Conservation (phyloP, 1,139 yeast species). For the Magnusiomyces fungicola region DNA sequence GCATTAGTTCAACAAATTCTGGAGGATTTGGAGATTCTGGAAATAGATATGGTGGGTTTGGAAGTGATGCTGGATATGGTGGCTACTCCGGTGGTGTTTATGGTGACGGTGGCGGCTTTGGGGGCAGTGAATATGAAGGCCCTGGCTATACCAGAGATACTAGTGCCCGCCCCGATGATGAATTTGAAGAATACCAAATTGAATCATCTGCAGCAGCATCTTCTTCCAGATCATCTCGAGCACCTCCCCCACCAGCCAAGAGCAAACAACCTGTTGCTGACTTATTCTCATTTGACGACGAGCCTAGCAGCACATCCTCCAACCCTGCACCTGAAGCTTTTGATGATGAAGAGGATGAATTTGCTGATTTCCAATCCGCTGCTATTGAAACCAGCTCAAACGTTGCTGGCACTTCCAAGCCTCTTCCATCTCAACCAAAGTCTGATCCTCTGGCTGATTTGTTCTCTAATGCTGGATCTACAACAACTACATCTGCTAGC, state of each 20-base stretch:
- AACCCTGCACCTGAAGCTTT: conserved; percentile 15
- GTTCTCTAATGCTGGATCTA: conserved; percentile 14
- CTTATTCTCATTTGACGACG: conserved; percentile 46
- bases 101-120: conserved; percentile 78
- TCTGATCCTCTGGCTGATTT: conserved; percentile 23
- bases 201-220: conserved; percentile 17
- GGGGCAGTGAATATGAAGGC: conserved; percentile 32
- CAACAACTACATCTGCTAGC: conserved; percentile 14
- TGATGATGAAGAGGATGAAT: conserved; percentile 70
- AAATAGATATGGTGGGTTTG: conserved; percentile 36
- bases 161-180: conserved; percentile 18
- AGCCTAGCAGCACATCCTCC: conserved; percentile 21
- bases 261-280: conserved; percentile 34
- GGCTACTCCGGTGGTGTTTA: conserved; percentile 47
- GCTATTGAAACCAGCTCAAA: conserved; percentile 25
- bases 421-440: conserved; percentile 18
- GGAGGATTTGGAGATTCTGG: conserved; percentile 38
- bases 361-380: conserved; percentile 91
- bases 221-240: conserved; percentile 13
- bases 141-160: conserved; percentile 27
- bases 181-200: conserved; percentile 66
- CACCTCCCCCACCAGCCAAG: conserved; percentile 27
- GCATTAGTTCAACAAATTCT: conserved; percentile 27
- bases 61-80: conserved; percentile 37
- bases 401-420: conserved; percentile 25